phyloP scores from a whole-genome alignment of 176 grass and related monocot genomes.

The Neostapfia colusana region DNA sequence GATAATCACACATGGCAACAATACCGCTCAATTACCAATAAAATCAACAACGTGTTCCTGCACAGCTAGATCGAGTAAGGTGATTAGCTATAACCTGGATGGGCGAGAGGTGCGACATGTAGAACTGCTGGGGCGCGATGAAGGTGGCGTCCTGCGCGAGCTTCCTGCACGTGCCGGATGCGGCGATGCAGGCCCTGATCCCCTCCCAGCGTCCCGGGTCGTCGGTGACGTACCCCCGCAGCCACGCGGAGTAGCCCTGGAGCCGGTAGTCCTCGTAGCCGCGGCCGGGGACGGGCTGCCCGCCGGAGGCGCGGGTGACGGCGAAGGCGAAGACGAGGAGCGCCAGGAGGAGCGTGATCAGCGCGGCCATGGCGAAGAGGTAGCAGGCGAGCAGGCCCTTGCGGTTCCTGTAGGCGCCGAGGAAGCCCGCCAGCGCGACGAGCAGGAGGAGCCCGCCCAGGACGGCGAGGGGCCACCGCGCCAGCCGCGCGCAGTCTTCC shows the following conservation, averaged over 20 bases:
- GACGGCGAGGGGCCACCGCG: conserved; percentile 56
- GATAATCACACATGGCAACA: not conserved
- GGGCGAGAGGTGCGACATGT: conserved; percentile 57
- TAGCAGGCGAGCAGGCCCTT: conserved; percentile 81
- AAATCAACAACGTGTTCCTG: not conserved
- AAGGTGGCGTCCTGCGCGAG: conserved; percentile 45
- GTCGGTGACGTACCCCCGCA: conserved; percentile 47
- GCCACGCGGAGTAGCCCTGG: conserved; percentile 67
- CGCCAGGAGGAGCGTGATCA: conserved; percentile 66
- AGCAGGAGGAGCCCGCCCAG: conserved; percentile 71
- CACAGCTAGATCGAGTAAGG: not conserved
- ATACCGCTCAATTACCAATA: not conserved
- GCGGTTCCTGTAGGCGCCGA: conserved; percentile 70
- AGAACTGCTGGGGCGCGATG: conserved; percentile 71
- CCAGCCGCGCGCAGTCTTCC: conserved; percentile 58
- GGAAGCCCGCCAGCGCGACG: conserved; percentile 70
- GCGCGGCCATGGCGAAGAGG: conserved; percentile 84
- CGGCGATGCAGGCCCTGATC: conserved; percentile 57
- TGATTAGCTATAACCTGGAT: conserved; percentile 53
- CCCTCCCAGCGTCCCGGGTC: conserved; percentile 44
- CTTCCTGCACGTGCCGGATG: conserved; percentile 61
- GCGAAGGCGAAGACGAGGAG: conserved; percentile 79
- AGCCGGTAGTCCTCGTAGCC: conserved; percentile 76
- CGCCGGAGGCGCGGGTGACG: conserved; percentile 49
- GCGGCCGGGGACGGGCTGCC: conserved; percentile 44